phyloP scores from a whole-genome alignment of 2,329 filamentous ascomycete species.

The Sporothrix sp. region DNA sequence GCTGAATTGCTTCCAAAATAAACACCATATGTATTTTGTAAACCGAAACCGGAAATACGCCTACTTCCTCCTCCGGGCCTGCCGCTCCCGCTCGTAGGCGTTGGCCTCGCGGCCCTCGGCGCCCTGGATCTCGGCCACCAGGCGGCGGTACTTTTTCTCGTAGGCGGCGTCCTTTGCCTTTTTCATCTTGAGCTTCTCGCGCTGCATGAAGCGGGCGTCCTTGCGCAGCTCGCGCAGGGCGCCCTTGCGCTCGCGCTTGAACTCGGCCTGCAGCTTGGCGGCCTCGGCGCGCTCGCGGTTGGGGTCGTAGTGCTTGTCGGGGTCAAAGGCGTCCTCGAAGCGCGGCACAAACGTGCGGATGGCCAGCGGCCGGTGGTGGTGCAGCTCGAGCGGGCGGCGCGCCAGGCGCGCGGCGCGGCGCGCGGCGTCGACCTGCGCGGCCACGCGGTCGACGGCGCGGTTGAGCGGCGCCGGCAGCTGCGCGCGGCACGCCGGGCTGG shows the following conservation, averaged over 20 bases:
- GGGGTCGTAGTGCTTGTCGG: slow-evolving; percentile 93
- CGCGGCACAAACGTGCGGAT: slow-evolving; percentile 86
- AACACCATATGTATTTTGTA: too few relatives aligned
- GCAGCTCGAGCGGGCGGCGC: slow-evolving; percentile 74
- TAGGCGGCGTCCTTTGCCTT: slow-evolving; percentile 88
- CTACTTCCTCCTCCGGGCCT: slow-evolving; percentile 54
- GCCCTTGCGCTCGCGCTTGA: slow-evolving; percentile 92
- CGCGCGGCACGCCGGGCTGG: slow-evolving; percentile 35
- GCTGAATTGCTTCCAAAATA: too few relatives aligned
- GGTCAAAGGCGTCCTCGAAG: slow-evolving; percentile 93
- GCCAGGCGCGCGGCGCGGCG: slow-evolving; percentile 52
- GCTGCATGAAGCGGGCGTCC: slow-evolving; percentile 86
- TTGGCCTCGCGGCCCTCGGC: slow-evolving; percentile 84
- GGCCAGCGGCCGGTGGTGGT: slow-evolving; percentile 78
- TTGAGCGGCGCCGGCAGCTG: slow-evolving; percentile 39
- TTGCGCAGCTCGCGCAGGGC: slow-evolving; percentile 89
- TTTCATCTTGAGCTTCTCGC: slow-evolving; percentile 84
- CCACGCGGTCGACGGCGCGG: slow-evolving; percentile 33
- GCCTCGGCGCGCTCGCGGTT: slow-evolving; percentile 81
- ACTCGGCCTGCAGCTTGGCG: slow-evolving; percentile 76
- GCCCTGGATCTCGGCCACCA: slow-evolving; percentile 91
- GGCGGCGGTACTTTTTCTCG: slow-evolving; percentile 87
- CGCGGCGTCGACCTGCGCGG: slow-evolving; percentile 40
- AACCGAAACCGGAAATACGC: too few relatives aligned
- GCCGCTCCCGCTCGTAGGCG: slow-evolving; percentile 79